Base-by-base conservation (phyloP, 306 rosid species). In the Bauhinia variegata region DNA sequence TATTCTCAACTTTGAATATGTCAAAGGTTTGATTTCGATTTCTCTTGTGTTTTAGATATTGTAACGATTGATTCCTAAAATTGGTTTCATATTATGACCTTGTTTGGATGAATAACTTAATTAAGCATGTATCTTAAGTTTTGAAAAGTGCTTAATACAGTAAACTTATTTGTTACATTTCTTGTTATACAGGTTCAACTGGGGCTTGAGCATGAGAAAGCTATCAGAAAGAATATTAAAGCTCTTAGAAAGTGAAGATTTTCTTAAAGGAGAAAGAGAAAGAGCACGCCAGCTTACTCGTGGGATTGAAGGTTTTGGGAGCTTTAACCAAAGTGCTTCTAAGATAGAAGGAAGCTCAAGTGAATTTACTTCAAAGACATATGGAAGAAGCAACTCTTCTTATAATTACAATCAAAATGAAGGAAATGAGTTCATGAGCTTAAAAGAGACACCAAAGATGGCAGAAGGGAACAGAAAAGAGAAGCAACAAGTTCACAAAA, bases 271-370 rank as follows among this genome's bases (percentile, higher is more conserved):
- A 75, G 91, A 88, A 71, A 86, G 97, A 50, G 72, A 44, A 46
- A 81, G 53, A 75, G 85, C 85, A 42, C 83, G 84, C 1, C 53
- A 73, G 30, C 78, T 82, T 37, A 86, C 79, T 23, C 71, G 59
- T 11, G 95, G 91, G 62, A 88, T 91, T 43, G 28, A 82, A 80
- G 92, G 95, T 17, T 91, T 84, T 7, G 97, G 97, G 61, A 91
- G 86, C 86, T 77, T 86, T 47, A 66, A 39, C 70, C 65, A 14
- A 11, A 71, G 57, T 30, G 63, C 72, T 58, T 78, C 79, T 61
- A 47, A 74, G 11, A 23, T 10, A 15, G 68, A 76, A 13, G 76
- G 64, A 72, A 31, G 70, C 77, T 37, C 64, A 47, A 62, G 63
- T 30, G 75, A 37, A 49, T 54, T 62, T 0, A 34, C 73, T 64